Evolutionary conservation across 495 filamentous ascomycete genomes (phyloP).

Genomic region (Halenospora varia): DNA sequence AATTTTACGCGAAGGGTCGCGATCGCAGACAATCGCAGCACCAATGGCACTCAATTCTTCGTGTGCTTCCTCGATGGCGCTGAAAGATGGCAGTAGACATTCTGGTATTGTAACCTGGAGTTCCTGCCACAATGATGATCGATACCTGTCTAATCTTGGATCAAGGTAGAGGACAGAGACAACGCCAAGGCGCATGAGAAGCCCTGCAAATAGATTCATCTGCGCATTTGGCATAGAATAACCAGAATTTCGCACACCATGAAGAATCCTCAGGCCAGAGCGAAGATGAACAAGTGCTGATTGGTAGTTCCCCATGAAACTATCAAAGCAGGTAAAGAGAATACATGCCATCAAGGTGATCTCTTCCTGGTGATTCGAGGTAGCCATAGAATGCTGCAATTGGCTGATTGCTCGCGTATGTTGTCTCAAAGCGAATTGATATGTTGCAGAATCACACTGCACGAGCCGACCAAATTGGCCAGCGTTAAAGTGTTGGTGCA

Average conservation of each 20-base stretch:
- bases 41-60: slow-evolving; percentile 5
- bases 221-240: neutral
- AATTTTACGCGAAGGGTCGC: neutral
- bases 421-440: slow-evolving; percentile 14
- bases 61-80: slow-evolving; percentile 8
- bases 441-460: neutral
- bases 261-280: slow-evolving; percentile 13
- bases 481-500: neutral
- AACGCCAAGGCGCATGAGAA: slow-evolving; percentile 8
- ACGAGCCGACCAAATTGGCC: neutral
- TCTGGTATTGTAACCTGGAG: neutral
- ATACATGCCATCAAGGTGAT: slow-evolving; percentile 17
- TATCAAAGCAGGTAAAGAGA: slow-evolving; percentile 16
- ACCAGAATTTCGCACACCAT: slow-evolving; percentile 5
- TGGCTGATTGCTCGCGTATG: slow-evolving; percentile 14
- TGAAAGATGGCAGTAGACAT: neutral
- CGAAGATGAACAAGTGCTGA: slow-evolving; percentile 12
- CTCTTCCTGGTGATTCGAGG: slow-evolving; percentile 5
- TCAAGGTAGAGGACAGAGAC: slow-evolving; percentile 7
- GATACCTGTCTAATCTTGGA: slow-evolving; percentile 1
- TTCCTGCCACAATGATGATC: slow-evolving; percentile 1
- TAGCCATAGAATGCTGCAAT: slow-evolving; percentile 13
- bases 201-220: slow-evolving; percentile 1
- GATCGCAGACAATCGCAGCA: slow-evolving; percentile 2
- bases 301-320: slow-evolving; percentile 9